Conservation (phyloP, 306 rosid genomes). For the Astragalus membranaceus region DNA sequence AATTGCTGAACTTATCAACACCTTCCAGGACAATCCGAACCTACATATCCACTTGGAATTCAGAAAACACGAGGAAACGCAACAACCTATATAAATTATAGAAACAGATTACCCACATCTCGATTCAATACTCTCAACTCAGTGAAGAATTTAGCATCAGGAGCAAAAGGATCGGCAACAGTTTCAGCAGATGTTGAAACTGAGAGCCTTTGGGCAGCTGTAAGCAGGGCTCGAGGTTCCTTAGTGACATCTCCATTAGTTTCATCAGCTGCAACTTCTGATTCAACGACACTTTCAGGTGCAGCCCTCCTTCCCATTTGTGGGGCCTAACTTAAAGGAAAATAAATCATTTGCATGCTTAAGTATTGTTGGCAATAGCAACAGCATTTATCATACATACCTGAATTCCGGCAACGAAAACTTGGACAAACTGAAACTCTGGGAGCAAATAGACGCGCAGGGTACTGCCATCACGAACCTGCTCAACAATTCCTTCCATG, state of each 20-base stretch:
- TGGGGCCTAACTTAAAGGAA: slow-evolving; percentile 50
- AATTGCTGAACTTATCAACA: slow-evolving; percentile 82
- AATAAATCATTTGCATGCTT: not conserved
- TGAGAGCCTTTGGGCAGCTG: slow-evolving; percentile 84
- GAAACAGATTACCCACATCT: slow-evolving; percentile 48
- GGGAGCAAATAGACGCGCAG: slow-evolving; percentile 80
- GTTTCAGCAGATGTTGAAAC: slow-evolving; percentile 50
- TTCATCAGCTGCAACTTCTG: slow-evolving; percentile 41
- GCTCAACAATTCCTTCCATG: slow-evolving; percentile 85
- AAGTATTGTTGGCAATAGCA: not conserved
- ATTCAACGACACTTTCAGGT: slow-evolving; percentile 44
- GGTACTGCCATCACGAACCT: slow-evolving; percentile 94
- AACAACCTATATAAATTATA: slow-evolving; percentile 1
- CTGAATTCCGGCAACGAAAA: slow-evolving; percentile 90
- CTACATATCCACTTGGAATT: slow-evolving; percentile 40
- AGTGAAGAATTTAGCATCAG: slow-evolving; percentile 77
- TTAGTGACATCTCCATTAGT: slow-evolving; percentile 52
- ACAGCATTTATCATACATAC: slow-evolving; percentile 23
- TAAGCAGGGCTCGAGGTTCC: slow-evolving; percentile 56
- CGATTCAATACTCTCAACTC: slow-evolving; percentile 68
- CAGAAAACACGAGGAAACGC: slow-evolving; percentile 8
- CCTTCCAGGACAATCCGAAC: slow-evolving; percentile 91
- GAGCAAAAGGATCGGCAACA: slow-evolving; percentile 63
- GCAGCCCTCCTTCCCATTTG: slow-evolving; percentile 75
- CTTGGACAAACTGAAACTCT: slow-evolving; percentile 92